Evolutionary conservation across 176 grass and related monocot species (phyloP).

Genomic region (Musa troglodytarum): DNA sequence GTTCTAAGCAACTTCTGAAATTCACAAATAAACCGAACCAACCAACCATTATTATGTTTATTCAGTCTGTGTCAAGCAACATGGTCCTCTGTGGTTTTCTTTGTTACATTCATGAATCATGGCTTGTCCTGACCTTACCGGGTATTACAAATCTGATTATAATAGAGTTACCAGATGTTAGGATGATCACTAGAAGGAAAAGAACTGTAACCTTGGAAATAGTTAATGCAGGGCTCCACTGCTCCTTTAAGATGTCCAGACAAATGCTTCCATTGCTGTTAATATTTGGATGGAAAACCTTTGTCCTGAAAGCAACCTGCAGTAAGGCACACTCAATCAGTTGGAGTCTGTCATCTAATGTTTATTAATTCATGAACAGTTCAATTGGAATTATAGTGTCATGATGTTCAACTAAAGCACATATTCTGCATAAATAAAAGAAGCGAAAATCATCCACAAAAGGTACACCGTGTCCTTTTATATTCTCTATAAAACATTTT

Average conservation of each 20-base stretch:
- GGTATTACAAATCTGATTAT: not conserved
- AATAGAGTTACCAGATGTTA: not conserved
- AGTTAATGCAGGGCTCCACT: slow-evolving; percentile 18
- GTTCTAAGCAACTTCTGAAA: too few relatives aligned
- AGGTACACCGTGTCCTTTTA: too few relatives aligned
- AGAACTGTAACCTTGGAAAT: slow-evolving; percentile 5
- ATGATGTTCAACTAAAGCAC: not conserved
- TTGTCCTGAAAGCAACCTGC: slow-evolving; percentile 17
- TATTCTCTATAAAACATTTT: too few relatives aligned
- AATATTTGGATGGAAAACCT: slow-evolving; percentile 20
- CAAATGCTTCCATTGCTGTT: slow-evolving; percentile 17
- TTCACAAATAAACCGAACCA: too few relatives aligned
- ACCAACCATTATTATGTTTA: too few relatives aligned
- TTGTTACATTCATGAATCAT: too few relatives aligned
- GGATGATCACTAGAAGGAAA: not conserved
- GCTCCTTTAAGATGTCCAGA: slow-evolving; percentile 16
- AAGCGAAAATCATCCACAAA: too few relatives aligned
- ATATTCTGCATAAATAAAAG: not conserved
- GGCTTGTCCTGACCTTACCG: not conserved
- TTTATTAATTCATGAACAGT: not conserved
- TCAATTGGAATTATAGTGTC: not conserved
- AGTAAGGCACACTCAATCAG: not conserved
- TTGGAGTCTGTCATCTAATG: not conserved
- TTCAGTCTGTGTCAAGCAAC: too few relatives aligned
- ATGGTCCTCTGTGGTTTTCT: too few relatives aligned